Evolutionary conservation across 2,329 filamentous ascomycete genomes (phyloP).

Genomic region (Xylariaceae sp.): DNA sequence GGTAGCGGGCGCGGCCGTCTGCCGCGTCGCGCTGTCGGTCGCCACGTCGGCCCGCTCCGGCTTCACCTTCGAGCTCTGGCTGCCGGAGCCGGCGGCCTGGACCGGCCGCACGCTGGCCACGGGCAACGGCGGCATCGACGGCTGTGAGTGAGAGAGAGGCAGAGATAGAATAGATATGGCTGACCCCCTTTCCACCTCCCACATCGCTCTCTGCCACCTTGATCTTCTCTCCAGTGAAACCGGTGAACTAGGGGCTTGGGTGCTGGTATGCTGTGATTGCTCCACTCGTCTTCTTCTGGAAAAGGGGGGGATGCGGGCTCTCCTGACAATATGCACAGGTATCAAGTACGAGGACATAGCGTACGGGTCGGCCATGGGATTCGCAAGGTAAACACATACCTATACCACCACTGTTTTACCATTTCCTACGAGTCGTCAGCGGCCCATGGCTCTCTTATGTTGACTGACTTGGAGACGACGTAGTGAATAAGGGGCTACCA

Average conservation of each 20-base stretch:
- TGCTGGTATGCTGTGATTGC: too few species aligned
- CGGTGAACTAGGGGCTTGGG: too few species aligned
- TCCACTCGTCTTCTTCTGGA: too few species aligned
- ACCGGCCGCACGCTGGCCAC: constrained; percentile 38
- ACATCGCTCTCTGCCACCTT: too few species aligned
- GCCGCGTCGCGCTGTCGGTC: constrained; percentile 22
- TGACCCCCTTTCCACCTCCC: too few species aligned
- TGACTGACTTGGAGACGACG: too few species aligned
- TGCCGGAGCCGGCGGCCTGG: constrained; percentile 37
- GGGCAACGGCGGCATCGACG: constrained; percentile 40
- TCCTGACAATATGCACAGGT: constrained; percentile 15
- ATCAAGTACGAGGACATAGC: constrained; percentile 36
- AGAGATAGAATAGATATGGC: neutral
- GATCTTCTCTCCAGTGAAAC: too few species aligned
- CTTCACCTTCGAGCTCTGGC: constrained; percentile 38
- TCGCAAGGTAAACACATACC: constrained; percentile 31
- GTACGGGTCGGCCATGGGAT: constrained; percentile 33
- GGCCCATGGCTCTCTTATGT: too few species aligned
- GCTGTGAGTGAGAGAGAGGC: constrained; percentile 21
- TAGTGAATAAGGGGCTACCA: too few species aligned
- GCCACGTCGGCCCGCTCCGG: constrained; percentile 29
- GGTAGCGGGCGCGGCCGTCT: constrained; percentile 14
- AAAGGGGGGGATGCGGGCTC: too few species aligned
- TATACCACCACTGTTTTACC: too few species aligned
- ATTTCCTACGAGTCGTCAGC: too few species aligned